Base-by-base conservation (phyloP, 2,329 filamentous ascomycete species). In the Aspergillus sp. region DNA sequence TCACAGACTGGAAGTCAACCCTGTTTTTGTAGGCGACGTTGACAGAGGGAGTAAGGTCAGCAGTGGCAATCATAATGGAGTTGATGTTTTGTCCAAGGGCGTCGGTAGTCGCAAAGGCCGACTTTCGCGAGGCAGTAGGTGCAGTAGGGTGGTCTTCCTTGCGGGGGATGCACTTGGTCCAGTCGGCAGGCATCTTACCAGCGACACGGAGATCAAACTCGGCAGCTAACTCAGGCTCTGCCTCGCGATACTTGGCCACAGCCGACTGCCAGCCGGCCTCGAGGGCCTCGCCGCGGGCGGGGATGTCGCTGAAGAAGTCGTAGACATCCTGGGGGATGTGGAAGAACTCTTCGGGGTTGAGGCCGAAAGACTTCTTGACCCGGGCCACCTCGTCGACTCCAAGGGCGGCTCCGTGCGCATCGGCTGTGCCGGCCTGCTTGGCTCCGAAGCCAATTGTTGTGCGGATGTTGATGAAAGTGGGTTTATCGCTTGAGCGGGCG, bases 401-500 rank as follows among this genome's bases (percentile, higher is more conserved):
- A 7, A 63, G 57, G 7, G 61, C 57, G 4, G 52, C 57, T 7
- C 57, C 57, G 34, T 63, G 61, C 4, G 56, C 61, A 13, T 57
- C 53, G 11, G 54, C 55, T 3, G 62, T 61, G 38, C 62, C 62
- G 3, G 59, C 59, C 34, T 31, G 19, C 17, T 15, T 23, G 5
- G 62, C 30, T 3, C 82, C 83, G 1, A 84, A 57, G 0, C 84
- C 83, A 30, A 86, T 86, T 34, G 83, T 71, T 1, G 84, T 86
- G 43, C 77, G 77, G 4, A 85, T 75, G 67, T 87, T 87, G 76
- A 87, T 80, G 65, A 87, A 86, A 0, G 81, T 83, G 0, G 84
- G 85, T 65, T 83, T 83, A 11, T 80, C 76, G 8, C 68, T 78
- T 7, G 67, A 69, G 60, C 77, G 72, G 15, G 84, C 83, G 6